Percentiles rank a stretch among this genome's conserved stretches.
Conservation (phyloP, 2,329 filamentous ascomycete species). For the Dichotomopilus funicola region DNA sequence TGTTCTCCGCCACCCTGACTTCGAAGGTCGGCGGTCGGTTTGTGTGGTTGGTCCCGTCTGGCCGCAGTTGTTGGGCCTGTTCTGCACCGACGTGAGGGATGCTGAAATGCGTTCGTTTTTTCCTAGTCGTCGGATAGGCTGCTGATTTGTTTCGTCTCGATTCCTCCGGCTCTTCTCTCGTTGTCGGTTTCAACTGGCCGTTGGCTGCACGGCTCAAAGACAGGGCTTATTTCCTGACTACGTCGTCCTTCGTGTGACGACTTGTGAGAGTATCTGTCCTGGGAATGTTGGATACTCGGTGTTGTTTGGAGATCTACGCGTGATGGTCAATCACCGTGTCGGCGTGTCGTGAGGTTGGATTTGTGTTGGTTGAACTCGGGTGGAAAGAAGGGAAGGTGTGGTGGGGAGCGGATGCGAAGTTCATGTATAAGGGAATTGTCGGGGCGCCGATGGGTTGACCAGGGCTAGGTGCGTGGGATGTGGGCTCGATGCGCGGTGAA, state of each 20-base stretch:
- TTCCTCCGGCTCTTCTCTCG: background rate
- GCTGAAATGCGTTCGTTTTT: too few species aligned
- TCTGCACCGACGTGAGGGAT: conserved; percentile 17
- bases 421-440: conserved; percentile 24
- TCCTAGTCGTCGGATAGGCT: background rate
- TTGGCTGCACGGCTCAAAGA: too few species aligned
- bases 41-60: background rate
- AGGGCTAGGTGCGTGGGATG: conserved; percentile 20
- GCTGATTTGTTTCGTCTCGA: background rate
- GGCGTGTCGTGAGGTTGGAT: conserved; percentile 11
- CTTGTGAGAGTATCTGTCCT: conserved; percentile 5
- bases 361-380: conserved; percentile 10
- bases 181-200: background rate
- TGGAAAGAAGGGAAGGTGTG: conserved; percentile 18
- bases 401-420: conserved; percentile 24
- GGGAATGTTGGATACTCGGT: background rate
- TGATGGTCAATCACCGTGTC: conserved; percentile 11
- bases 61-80: conserved; percentile 21
- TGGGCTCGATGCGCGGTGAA: conserved; percentile 21
- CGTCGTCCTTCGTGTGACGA: background rate
- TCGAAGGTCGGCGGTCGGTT: conserved; percentile 18
- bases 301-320: background rate
- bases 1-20: conserved; percentile 21
- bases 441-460: conserved; percentile 14
- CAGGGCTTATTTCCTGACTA: background rate